These are phyloP conservation scores for Sugiyamaella americana DNA, from an alignment of 805 yeast genomes.

Conservation along the genomic window DNA sequence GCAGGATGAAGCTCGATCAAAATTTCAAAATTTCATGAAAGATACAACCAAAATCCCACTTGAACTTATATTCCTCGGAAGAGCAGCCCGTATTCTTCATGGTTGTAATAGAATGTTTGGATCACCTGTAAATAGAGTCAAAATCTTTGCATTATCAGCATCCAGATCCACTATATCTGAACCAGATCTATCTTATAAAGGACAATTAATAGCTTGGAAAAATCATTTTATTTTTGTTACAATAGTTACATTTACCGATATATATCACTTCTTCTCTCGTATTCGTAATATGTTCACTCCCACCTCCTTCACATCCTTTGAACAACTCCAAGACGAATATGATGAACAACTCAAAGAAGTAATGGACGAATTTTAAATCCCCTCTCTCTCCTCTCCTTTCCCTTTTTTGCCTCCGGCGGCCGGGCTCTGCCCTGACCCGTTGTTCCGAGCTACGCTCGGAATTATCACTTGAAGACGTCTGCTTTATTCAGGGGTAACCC, in stretches of 20 bases:
- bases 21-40: conserved; percentile 49
- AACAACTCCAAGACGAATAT: conserved; percentile 8
- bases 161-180: conserved; percentile 14
- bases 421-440: no score
- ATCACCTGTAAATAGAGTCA: conserved; percentile 69
- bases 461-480: neutral
- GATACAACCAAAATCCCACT: conserved; percentile 64
- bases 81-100: conserved; percentile 72
- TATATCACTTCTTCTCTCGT: neutral
- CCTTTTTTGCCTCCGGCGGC: neutral
- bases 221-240: conserved; percentile 12
- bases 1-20: conserved; percentile 40
- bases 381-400: neutral
- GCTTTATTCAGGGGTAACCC: no score
- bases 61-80: conserved; percentile 55
- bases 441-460: neutral
- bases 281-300: neutral
- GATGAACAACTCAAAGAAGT: conserved; percentile 15
- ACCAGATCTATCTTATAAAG: conserved; percentile 4
- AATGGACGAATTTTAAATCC: conserved; percentile 5
- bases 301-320: neutral
- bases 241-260: conserved; percentile 13
- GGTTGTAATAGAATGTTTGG: conserved; percentile 59
- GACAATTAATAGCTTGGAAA: conserved; percentile 7
- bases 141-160: conserved; percentile 56